Conservation (phyloP, 1,284 basidiomycete species). For the Cutaneotrichosporon cavernicola region DNA sequence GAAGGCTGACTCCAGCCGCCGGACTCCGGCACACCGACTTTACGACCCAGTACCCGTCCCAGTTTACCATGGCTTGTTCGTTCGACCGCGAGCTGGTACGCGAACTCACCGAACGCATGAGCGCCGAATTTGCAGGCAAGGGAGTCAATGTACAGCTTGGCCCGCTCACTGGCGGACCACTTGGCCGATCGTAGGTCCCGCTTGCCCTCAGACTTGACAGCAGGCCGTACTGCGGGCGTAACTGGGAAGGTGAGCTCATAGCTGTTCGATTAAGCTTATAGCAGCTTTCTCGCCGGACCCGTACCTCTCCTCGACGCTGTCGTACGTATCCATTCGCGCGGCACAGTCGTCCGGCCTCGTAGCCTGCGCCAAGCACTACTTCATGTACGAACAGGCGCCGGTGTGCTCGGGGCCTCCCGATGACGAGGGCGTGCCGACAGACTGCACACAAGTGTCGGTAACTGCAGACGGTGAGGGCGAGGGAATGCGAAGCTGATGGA, state of each 20-base stretch:
- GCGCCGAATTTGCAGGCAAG: conserved; percentile 54
- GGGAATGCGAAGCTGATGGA: not conserved
- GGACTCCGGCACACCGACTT: conserved; percentile 51
- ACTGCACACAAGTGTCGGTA: conserved; percentile 35
- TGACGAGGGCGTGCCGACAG: conserved; percentile 33
- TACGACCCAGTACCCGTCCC: conserved; percentile 55
- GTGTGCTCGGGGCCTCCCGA: conserved; percentile 40
- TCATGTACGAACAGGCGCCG: conserved; percentile 52
- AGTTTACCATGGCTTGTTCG: conserved; percentile 55
- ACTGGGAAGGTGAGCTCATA: conserved; percentile 49
- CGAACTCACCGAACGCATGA: conserved; percentile 53
- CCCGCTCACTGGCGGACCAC: conserved; percentile 53
- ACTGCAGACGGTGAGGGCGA: conserved; percentile 41
- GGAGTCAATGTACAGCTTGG: conserved; percentile 50
- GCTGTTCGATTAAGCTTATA: not conserved
- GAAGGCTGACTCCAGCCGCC: conserved; percentile 53
- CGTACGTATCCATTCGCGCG: conserved; percentile 48
- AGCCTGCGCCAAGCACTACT: conserved; percentile 53
- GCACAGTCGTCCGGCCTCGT: conserved; percentile 51
- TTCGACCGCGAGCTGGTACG: conserved; percentile 55
- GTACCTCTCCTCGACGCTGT: conserved; percentile 51
- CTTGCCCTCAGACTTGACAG: not conserved
- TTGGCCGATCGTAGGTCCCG: conserved; percentile 47
- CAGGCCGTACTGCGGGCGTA: conserved; percentile 50
- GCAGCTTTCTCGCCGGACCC: conserved; percentile 52